Evolutionary conservation across 768 basidiomycete genomes (phyloP).

Genomic region (Pulveroboletus ravenelii): DNA sequence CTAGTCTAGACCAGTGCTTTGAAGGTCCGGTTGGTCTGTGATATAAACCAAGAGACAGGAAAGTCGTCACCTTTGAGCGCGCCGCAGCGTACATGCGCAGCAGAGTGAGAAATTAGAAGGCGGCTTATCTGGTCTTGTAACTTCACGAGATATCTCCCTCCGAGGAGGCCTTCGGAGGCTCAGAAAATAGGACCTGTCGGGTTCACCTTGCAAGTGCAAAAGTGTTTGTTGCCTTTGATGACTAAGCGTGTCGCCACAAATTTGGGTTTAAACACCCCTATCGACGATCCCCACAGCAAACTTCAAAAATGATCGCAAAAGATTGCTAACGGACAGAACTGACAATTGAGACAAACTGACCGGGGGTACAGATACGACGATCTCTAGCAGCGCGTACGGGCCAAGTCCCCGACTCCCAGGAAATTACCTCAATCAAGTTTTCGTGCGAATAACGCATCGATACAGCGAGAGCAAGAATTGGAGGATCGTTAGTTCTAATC

Average conservation of each 20-base stretch:
- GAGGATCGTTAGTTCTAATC: too few species aligned
- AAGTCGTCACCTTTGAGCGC: constrained; percentile 19
- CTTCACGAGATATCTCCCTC: background rate
- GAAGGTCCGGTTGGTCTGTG: constrained; percentile 5
- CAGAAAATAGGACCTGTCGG: background rate
- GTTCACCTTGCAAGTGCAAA: too few species aligned
- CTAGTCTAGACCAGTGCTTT: constrained; percentile 31
- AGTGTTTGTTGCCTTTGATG: background rate
- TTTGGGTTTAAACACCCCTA: background rate
- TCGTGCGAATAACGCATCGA: too few species aligned
- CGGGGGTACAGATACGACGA: too few species aligned
- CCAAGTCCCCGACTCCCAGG: too few species aligned
- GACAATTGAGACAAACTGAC: too few species aligned
- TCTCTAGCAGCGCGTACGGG: too few species aligned
- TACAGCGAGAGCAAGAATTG: too few species aligned
- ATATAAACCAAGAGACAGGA: background rate
- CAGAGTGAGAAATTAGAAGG: background rate
- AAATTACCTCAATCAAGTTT: too few species aligned
- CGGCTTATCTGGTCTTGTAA: background rate
- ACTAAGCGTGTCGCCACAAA: constrained; percentile 6
- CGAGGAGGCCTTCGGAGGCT: background rate
- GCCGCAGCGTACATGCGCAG: constrained; percentile 17
- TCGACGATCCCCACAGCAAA: too few species aligned
- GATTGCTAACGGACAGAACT: too few species aligned
- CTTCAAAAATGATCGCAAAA: too few species aligned